Base-by-base conservation (phyloP, 225 moss, liverwort and hornwort species). In the Sphagnum tenellum region DNA sequence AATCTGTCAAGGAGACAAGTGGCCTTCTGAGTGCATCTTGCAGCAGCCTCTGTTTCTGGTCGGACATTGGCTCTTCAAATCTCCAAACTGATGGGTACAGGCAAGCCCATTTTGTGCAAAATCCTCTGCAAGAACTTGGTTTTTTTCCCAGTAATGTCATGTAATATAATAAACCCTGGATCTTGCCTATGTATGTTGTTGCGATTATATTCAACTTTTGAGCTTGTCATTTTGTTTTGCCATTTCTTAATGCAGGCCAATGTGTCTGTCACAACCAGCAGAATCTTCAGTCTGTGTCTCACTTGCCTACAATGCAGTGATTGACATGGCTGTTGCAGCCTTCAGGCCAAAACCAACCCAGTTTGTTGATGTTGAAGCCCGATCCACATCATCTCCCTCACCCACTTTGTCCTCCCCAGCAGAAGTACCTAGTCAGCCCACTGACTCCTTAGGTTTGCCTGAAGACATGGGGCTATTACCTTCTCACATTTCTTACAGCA, bases 1-100 rank as follows among this genome's bases (percentile, higher is more conserved):
- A 60, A 66, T 54, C 57, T 55, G n/a, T 58, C 10, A 60, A 69
- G 46, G 75, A 77, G 52, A 60, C 66, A 44, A 73, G 74, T 59
- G 89, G 88, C 66, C 70, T 92, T 6, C 56, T 92, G 12, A 86
- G 89, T 65, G 92, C 89, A 47, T 92, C 92, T 12, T 83, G 75
- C 60, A 84, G 73, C 62, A 63, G 83, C 52, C 75, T 89, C 54
- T 71, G 77, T 29, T 83, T 79, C 61, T 92, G 92, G 92, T 70
- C 83, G 29, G 75, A 74, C 71, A 67, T 87, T 60, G 59, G 68
- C 56, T 61, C 71, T 5, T 59, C 74, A 56, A 57, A 60, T 45
- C 63, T 71, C 65, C 67, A 73, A 77, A 69, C 74, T 8, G 65
- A 71, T 46, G 72, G 64, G 72, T 65, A 60, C 66, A 79, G 80